Evolutionary conservation across 1,284 basidiomycete species (phyloP).

Genomic region (Pyrrhoderma noxium): DNA sequence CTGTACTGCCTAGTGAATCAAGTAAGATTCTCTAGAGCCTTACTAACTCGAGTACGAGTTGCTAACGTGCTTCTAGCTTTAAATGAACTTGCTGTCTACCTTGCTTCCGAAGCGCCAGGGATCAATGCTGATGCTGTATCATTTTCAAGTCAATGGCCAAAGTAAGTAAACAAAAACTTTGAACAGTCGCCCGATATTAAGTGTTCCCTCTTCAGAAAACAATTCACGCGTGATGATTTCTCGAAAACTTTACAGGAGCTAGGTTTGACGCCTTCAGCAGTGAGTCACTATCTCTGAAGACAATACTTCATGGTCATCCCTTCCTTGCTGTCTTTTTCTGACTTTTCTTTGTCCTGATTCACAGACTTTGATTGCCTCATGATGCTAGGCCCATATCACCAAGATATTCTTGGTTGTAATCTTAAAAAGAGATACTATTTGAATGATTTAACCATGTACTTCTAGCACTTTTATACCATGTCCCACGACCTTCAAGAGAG

Average conservation of each 20-base stretch:
- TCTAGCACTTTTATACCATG: too few relatives aligned
- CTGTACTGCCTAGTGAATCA: constrained; percentile 67
- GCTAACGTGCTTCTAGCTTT: constrained; percentile 46
- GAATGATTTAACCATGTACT: too few relatives aligned
- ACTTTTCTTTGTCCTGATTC: too few relatives aligned
- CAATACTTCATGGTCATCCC: background rate
- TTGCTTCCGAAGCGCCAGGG: constrained; percentile 64
- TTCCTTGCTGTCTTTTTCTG: background rate
- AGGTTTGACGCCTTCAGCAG: constrained; percentile 74
- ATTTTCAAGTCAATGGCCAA: constrained; percentile 77
- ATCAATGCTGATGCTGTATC: constrained; percentile 71
- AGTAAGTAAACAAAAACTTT: constrained; percentile 38
- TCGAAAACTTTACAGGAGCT: constrained; percentile 62
- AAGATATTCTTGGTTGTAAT: too few relatives aligned
- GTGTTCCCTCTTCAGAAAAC: constrained; percentile 53
- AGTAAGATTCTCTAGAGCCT: constrained; percentile 68
- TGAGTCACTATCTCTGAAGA: constrained; percentile 29
- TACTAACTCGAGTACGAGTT: constrained; percentile 2
- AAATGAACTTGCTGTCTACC: constrained; percentile 77
- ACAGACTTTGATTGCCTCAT: too few relatives aligned
- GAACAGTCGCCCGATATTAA: too few relatives aligned
- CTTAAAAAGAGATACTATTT: too few relatives aligned
- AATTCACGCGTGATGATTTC: constrained; percentile 56
- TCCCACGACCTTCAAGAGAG: too few relatives aligned
- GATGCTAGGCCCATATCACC: too few relatives aligned